These are phyloP conservation scores for Asterochloris erici DNA, from an alignment of 139 green algal genomes.

Conservation along the genomic window DNA sequence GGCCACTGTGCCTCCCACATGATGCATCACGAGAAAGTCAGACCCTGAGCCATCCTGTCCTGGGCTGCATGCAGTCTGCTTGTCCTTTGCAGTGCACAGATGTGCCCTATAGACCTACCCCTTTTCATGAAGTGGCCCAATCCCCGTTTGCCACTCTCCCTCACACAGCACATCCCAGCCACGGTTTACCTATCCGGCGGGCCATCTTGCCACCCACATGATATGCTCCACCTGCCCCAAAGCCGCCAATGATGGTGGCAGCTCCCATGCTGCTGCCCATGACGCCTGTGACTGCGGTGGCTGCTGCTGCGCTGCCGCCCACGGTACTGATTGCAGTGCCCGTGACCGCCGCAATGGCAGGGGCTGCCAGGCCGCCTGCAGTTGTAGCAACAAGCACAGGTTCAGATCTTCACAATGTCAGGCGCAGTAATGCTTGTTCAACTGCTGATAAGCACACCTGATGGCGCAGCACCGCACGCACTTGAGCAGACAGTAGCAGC, in stretches of 20 bases:
- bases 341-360: constrained; percentile 74
- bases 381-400: background rate
- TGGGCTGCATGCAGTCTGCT: background rate
- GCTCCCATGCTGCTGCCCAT: constrained; percentile 48
- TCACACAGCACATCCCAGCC: no score
- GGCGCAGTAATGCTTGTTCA: background rate
- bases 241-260: constrained; percentile 48
- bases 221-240: constrained; percentile 38
- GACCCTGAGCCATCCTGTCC: background rate
- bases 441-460: background rate
- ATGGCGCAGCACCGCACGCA: background rate
- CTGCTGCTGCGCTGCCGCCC: constrained; percentile 34
- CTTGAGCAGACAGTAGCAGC: no score
- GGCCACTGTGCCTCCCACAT: background rate
- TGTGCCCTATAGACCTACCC: background rate
- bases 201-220: constrained; percentile 38
- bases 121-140: no score
- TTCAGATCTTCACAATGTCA: background rate
- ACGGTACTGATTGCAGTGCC: constrained; percentile 54
- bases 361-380: constrained; percentile 72
- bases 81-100: background rate
- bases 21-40: background rate
- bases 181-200: constrained; percentile 23
- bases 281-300: constrained; percentile 41
- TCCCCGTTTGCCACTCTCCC: no score